Conservation (phyloP, 1,139 yeast species). For the Lodderomyces oxycetoniae region DNA sequence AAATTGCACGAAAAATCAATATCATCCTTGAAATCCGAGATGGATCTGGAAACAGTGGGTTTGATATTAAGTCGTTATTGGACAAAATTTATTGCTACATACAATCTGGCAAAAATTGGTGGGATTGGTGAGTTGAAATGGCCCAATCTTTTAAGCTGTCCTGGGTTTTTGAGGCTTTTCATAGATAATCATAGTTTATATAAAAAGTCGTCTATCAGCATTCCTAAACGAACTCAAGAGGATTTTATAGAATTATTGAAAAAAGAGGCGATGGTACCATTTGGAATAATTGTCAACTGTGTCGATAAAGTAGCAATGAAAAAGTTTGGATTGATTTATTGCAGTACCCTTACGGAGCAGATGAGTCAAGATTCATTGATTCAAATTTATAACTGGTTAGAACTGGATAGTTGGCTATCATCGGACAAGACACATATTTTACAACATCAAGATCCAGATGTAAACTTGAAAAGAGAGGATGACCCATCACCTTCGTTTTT, state of each 20-base stretch:
- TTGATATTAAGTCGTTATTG: slow-evolving; percentile 24
- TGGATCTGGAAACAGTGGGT: slow-evolving; percentile 18
- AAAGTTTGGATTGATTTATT: slow-evolving; percentile 31
- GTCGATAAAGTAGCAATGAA: slow-evolving; percentile 27
- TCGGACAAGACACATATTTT: slow-evolving; percentile 16
- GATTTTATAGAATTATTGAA: slow-evolving; percentile 4
- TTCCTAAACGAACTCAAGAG: slow-evolving; percentile 16
- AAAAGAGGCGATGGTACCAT: slow-evolving; percentile 13
- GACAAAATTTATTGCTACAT: slow-evolving; percentile 26
- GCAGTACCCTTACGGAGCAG: slow-evolving; percentile 9
- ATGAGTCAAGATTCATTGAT: slow-evolving; percentile 18
- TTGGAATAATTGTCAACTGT: slow-evolving; percentile 26
- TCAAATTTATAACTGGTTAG: slow-evolving; percentile 31
- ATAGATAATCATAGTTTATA: too few relatives aligned
- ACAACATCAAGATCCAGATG: too few relatives aligned
- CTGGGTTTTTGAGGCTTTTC: neutral
- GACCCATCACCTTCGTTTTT: neutral
- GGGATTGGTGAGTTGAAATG: slow-evolving; percentile 28
- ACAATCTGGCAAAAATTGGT: slow-evolving; percentile 21
- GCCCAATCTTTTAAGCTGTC: slow-evolving; percentile 29
- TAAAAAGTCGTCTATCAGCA: slow-evolving; percentile 29
- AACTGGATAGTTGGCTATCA: slow-evolving; percentile 28
- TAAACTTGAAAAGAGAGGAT: neutral
- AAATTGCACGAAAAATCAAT: slow-evolving; percentile 27
- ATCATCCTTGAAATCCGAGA: slow-evolving; percentile 15